Base-by-base conservation (phyloP, 805 yeast genomes). In the Ogataea pignaliae region DNA sequence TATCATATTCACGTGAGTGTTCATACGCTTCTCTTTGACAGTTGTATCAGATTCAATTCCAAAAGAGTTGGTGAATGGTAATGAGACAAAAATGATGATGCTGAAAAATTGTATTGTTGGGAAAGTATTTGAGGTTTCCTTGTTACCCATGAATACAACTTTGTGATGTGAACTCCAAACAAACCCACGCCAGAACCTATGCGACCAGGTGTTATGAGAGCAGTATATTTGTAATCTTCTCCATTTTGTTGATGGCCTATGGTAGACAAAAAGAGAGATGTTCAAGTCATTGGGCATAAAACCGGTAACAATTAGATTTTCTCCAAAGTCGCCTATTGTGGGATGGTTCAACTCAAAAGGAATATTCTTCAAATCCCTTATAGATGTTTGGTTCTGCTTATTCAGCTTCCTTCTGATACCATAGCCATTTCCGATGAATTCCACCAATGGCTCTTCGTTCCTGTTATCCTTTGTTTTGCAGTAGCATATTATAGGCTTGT, bases 151-250 rank as follows among this genome's bases (percentile, higher is more conserved):
- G 28, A 83, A 61, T 1, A 83, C 65, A 1, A 83, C 79, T 57
- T 79, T 81, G 56, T 85, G 91, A 60, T 85, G 95, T 1, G 90
- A 82, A 29, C 74, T 75, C 95, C 95, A 85, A 1, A 79, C 79
- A 61, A 75, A 81, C 0, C 85, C 79, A 48, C 79, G 81, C 78
- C 86, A 79, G 40, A 83, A 72, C 41, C 83, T 65, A 54, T 83
- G 86, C 2, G 76, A 69, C 29, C 75, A 75, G 29, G 71, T 65
- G 39, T 72, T 76, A 50, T 76, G 81, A 39, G 73, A 71, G 53
- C 82, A 69, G 58, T 73, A 69, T 35, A 72, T 72, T 13, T 78
- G 81, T 18, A 85, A 61, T 43, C 81, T 67, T 0, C 85, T 75
- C 90, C 91, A 85, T 50, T 75, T 76, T 1, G 73, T 72, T 0